A percentile compares a stretch with the other conserved stretches of the same genome.
phyloP scores from a whole-genome alignment of 2,329 filamentous ascomycete species.

The Colletotrichum sansevieriae region DNA sequence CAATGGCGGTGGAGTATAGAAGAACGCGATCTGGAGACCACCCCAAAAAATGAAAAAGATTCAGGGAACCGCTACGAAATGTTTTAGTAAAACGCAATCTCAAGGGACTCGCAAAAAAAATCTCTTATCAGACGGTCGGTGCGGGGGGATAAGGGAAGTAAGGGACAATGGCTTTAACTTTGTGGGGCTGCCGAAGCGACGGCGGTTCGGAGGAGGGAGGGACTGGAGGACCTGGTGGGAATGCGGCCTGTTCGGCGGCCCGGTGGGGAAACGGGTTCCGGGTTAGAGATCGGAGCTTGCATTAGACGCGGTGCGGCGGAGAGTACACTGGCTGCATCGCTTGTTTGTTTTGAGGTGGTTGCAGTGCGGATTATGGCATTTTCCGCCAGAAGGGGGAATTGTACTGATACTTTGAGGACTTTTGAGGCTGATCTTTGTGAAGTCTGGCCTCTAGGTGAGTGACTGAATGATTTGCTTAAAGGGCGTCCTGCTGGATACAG shows the following conservation, averaged over 20 bases:
- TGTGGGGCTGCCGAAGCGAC: background rate
- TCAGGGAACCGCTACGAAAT: background rate
- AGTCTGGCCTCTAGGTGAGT: background rate
- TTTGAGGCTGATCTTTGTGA: background rate
- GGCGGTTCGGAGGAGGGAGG: conserved; percentile 2
- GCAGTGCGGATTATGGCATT: background rate
- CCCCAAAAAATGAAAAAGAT: too few relatives aligned
- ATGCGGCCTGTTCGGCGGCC: conserved; percentile 35
- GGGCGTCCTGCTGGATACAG: too few relatives aligned
- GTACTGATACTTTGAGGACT: background rate
- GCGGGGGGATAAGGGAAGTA: conserved; percentile 35
- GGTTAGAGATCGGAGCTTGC: background rate
- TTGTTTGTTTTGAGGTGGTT: conserved; percentile 2
- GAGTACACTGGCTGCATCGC: background rate
- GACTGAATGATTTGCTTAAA: too few relatives aligned
- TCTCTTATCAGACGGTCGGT: conserved; percentile 29
- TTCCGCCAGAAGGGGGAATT: background rate
- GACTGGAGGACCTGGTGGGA: background rate
- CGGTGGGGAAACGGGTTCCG: conserved; percentile 26
- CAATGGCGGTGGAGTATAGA: background rate
- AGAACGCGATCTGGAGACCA: background rate
- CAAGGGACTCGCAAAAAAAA: conserved; percentile 14
- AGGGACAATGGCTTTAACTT: conserved; percentile 6
- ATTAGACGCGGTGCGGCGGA: background rate
- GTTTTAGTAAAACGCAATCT: background rate